phyloP scores from a whole-genome alignment of 1,284 basidiomycete species.

The Malassezia nana region DNA sequence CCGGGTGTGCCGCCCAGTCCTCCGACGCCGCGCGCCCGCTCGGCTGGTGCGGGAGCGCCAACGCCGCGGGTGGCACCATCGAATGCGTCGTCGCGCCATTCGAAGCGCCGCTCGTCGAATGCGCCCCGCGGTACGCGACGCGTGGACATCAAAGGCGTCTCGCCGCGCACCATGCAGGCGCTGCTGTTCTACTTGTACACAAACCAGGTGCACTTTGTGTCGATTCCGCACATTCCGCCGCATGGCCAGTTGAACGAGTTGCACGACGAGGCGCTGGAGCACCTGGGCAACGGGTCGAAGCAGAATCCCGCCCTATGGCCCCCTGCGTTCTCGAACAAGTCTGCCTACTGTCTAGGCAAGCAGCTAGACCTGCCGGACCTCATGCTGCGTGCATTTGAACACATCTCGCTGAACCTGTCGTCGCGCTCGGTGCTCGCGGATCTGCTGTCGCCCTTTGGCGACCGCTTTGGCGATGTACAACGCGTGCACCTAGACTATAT shows the following conservation, averaged over 20 bases:
- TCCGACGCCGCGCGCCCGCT: neutral
- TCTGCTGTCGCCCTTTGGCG: conserved; percentile 30
- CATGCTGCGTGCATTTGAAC: conserved; percentile 24
- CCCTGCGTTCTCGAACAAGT: conserved; percentile 26
- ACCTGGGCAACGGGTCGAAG: conserved; percentile 20
- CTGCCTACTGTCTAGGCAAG: conserved; percentile 30
- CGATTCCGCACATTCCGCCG: conserved; percentile 16
- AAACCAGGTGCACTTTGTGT: conserved; percentile 26
- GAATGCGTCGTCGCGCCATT: neutral
- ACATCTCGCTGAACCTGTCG: conserved; percentile 25
- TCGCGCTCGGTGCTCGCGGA: conserved; percentile 27
- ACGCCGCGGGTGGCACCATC: too few relatives aligned
- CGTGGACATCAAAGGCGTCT: conserved; percentile 22
- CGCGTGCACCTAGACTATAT: conserved; percentile 32
- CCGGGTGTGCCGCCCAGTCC: neutral
- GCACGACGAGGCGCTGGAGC: conserved; percentile 14
- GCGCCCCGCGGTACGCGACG: conserved; percentile 1
- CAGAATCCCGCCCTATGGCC: conserved; percentile 21
- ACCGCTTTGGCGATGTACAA: conserved; percentile 31
- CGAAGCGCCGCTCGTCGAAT: neutral
- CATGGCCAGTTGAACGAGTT: conserved; percentile 14
- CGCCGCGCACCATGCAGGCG: conserved; percentile 29
- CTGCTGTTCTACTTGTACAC: conserved; percentile 35
- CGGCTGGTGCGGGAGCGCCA: too few relatives aligned
- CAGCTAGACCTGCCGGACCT: conserved; percentile 31